A percentile compares a stretch with the other conserved stretches of the same genome.
Evolutionary conservation across 495 filamentous ascomycete species (phyloP).

Genomic region (Penicillium daleae): DNA sequence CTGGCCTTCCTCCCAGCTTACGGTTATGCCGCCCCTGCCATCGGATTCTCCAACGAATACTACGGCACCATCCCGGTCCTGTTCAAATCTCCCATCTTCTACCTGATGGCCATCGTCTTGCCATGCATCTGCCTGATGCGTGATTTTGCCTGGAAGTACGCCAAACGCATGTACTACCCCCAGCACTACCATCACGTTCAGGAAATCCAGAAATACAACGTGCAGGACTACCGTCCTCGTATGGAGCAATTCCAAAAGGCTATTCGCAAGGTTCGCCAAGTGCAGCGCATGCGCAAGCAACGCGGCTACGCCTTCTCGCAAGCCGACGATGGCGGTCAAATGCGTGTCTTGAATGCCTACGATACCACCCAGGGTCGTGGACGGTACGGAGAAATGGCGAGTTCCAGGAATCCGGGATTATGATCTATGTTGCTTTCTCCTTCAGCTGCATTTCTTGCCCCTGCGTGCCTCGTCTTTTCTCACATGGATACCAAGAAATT

Average conservation of each 20-base stretch:
- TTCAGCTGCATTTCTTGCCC: slow-evolving; percentile 21
- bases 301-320: slow-evolving; percentile 98
- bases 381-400: slow-evolving; percentile 95
- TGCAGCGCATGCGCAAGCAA: slow-evolving; percentile 99
- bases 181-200: slow-evolving; percentile 98
- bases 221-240: slow-evolving; percentile 96
- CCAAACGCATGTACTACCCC: slow-evolving; percentile 94
- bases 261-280: slow-evolving; percentile 96
- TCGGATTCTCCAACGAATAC: slow-evolving; percentile 85
- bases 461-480: slow-evolving; percentile 12
- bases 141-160: slow-evolving; percentile 84
- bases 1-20: slow-evolving; percentile 88
- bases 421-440: slow-evolving; percentile 29
- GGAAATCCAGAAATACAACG: slow-evolving; percentile 99
- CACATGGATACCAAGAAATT: slow-evolving; percentile 23
- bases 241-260: slow-evolving; percentile 99
- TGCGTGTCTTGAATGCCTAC: slow-evolving; percentile 91
- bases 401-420: slow-evolving; percentile 55
- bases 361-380: slow-evolving; percentile 93
- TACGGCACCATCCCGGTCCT: slow-evolving; percentile 79
- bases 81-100: slow-evolving; percentile 83
- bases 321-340: slow-evolving; percentile 82
- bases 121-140: slow-evolving; percentile 83
- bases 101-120: slow-evolving; percentile 80
- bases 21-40: slow-evolving; percentile 83